phyloP scores from a whole-genome alignment of 2,329 filamentous ascomycete species.

The Dendryphion nanum region DNA sequence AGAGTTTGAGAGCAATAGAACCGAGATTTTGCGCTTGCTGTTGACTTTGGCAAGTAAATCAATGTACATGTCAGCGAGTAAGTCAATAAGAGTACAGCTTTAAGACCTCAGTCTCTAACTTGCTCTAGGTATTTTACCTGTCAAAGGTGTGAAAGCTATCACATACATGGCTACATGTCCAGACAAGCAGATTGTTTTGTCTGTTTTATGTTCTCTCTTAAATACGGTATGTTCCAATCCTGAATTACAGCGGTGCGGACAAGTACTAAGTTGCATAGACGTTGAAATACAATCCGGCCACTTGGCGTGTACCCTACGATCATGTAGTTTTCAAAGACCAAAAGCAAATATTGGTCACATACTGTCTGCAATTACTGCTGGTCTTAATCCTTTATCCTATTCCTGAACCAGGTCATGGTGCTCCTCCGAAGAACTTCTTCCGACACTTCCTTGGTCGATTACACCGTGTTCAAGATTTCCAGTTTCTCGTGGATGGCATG shows the following conservation, averaged over 20 bases:
- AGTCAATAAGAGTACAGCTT: slow-evolving; percentile 24
- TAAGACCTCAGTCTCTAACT: slow-evolving; percentile 8
- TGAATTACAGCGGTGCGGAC: no score
- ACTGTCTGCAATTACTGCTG: slow-evolving; percentile 87
- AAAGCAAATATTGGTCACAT: slow-evolving; percentile 86
- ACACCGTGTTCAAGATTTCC: slow-evolving; percentile 93
- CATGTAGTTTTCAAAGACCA: slow-evolving; percentile 88
- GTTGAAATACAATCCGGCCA: slow-evolving; percentile 91
- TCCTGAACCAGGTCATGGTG: slow-evolving; percentile 67
- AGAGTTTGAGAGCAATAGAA: slow-evolving; percentile 89
- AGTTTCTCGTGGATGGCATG: slow-evolving; percentile 95
- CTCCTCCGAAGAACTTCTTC: slow-evolving; percentile 83
- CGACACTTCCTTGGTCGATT: slow-evolving; percentile 87
- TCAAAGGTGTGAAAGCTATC: slow-evolving; percentile 77
- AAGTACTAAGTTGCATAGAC: slow-evolving; percentile 66
- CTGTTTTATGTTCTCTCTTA: slow-evolving; percentile 83
- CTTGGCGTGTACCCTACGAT: slow-evolving; percentile 92
- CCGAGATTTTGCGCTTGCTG: slow-evolving; percentile 82
- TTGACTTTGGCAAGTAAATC: slow-evolving; percentile 85
- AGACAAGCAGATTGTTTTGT: slow-evolving; percentile 89
- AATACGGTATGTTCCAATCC: slow-evolving; percentile 77
- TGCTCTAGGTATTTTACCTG: slow-evolving; percentile 62
- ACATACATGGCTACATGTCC: slow-evolving; percentile 86
- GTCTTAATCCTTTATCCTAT: slow-evolving; percentile 83
- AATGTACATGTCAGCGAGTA: slow-evolving; percentile 84